phyloP scores from a whole-genome alignment of 2,329 filamentous ascomycete genomes.

The Fusarium veterinarium region DNA sequence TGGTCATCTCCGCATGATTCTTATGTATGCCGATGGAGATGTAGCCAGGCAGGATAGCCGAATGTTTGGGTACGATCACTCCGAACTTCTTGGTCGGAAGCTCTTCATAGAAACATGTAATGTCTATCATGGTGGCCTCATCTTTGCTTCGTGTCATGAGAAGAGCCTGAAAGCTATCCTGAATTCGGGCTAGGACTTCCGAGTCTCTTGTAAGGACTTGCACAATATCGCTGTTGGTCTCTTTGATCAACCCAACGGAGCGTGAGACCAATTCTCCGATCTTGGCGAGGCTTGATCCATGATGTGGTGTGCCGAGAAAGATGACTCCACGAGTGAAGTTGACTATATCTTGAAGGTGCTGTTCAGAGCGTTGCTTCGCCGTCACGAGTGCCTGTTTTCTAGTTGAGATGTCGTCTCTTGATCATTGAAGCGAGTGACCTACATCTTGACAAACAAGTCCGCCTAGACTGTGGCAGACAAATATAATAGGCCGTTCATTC shows the following conservation, averaged over 20 bases:
- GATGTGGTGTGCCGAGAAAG: conserved; percentile 34
- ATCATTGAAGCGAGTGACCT: background rate
- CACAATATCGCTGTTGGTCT: conserved; percentile 30
- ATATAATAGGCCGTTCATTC: conserved; percentile 26
- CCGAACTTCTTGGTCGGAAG: conserved; percentile 21
- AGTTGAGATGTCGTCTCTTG: background rate
- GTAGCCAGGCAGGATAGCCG: conserved; percentile 19
- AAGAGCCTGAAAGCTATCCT: conserved; percentile 23
- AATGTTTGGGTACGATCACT: conserved; percentile 25
- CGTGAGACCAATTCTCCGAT: conserved; percentile 22
- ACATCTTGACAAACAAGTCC: conserved; percentile 39
- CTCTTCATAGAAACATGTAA: conserved; percentile 38
- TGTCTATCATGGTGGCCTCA: background rate
- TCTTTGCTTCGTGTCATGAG: background rate
- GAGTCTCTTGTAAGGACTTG: conserved; percentile 18
- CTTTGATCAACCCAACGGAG: conserved; percentile 19
- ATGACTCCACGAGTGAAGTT: conserved; percentile 16
- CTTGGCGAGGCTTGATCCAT: conserved; percentile 25
- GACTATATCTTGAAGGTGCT: conserved; percentile 21
- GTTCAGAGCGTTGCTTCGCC: conserved; percentile 14
- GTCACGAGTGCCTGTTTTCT: conserved; percentile 14
- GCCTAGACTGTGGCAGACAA: conserved; percentile 32
- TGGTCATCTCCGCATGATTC: conserved; percentile 22
- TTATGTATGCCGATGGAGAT: conserved; percentile 13
- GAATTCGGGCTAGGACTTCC: conserved; percentile 22